Percentiles rank a stretch among this genome's conserved stretches.
These are phyloP conservation scores for Dictyostelium firmibasis DNA, from an alignment of 78 protist species.

Conservation along the genomic window DNA sequence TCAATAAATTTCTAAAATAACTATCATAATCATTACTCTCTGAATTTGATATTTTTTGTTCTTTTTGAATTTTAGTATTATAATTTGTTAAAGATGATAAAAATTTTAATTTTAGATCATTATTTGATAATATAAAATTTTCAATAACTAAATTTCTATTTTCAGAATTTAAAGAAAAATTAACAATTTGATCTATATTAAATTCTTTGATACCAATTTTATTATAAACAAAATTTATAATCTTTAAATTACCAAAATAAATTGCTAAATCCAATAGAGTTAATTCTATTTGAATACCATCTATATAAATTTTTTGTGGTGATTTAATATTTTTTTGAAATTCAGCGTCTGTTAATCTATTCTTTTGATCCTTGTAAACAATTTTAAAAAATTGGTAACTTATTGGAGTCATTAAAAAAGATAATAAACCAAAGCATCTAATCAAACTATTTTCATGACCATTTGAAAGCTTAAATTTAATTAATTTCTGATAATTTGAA, in stretches of 20 bases:
- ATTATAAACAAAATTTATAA: no score
- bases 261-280: neutral
- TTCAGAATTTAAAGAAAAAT: neutral
- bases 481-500: no score
- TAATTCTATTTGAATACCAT: neutral
- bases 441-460: no score
- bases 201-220: neutral
- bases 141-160: neutral
- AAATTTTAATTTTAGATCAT: no score
- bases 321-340: no score
- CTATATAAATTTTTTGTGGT: neutral
- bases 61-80: no score
- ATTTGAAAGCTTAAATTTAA: neutral
- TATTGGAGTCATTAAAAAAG: neutral
- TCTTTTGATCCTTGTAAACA: neutral
- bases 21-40: no score
- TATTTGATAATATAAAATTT: no score
- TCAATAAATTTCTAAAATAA: no score
- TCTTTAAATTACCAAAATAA: neutral
- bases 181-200: no score
- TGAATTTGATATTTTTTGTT: neutral
- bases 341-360: neutral
- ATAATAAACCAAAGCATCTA: no score
- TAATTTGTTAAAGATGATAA: no score
- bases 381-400: neutral